Evolutionary conservation across 1,284 basidiomycete species (phyloP).

Genomic region (Entoloma clypeatum): DNA sequence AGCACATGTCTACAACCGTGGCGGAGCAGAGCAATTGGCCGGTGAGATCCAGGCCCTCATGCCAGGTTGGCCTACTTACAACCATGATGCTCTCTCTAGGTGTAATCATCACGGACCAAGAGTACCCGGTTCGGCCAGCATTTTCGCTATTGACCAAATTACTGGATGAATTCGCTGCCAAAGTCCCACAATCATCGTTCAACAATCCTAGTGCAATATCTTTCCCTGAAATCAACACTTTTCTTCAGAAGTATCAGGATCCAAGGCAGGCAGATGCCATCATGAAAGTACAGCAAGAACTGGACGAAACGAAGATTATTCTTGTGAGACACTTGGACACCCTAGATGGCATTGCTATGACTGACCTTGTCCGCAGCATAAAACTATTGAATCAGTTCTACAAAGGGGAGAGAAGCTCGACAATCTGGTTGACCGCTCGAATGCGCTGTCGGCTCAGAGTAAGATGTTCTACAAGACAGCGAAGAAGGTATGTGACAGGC

Average conservation of each 20-base stretch:
- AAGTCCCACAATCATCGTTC: conserved; percentile 71
- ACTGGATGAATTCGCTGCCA: conserved; percentile 87
- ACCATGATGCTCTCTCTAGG: conserved; percentile 41
- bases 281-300: conserved; percentile 97
- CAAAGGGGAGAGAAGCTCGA: conserved; percentile 97
- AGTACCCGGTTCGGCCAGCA: conserved; percentile 95
- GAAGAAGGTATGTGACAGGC: conserved; percentile 65
- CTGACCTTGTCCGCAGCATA: conserved; percentile 63
- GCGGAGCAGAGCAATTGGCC: conserved; percentile 74
- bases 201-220: conserved; percentile 59
- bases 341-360: conserved; percentile 5
- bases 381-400: conserved; percentile 97
- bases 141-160: conserved; percentile 95
- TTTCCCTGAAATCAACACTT: conserved; percentile 73
- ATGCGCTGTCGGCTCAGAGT: conserved; percentile 85
- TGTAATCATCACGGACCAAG: conserved; percentile 91
- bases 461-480: conserved; percentile 96
- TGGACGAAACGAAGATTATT: conserved; percentile 99
- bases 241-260: conserved; percentile 95
- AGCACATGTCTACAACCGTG: conserved; percentile 89
- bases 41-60: conserved; percentile 46
- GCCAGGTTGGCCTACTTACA: conserved; percentile 6
- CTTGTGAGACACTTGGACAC: conserved; percentile 59
- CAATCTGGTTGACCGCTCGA: conserved; percentile 93
- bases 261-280: conserved; percentile 97